Base-by-base conservation (phyloP, 2,329 filamentous ascomycete genomes). In the Ophiostoma sp. region DNA sequence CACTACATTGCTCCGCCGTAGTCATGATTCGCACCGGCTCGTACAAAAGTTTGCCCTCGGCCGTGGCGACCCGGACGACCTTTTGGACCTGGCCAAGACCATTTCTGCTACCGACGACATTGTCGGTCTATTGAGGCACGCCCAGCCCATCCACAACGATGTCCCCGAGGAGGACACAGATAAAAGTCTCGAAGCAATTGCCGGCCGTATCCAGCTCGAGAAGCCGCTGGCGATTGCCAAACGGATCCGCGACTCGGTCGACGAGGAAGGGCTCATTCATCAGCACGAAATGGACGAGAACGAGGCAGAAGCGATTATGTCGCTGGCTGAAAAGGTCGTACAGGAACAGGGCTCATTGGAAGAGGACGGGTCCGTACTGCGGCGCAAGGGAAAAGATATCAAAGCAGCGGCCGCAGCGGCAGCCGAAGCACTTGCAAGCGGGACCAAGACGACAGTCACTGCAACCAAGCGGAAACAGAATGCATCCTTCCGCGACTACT, bases 31-130 rank as follows among this genome's bases (percentile, higher is more conserved):
- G 1, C 92, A 97, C 78, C 92, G 96, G 1, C 85, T 99, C 2
- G 90, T 97, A 1, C 96, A 98, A 79, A 98, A 96, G 80, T 98
- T 99, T 80, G 93, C 95, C 0, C 88, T 98, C 9, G 95, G 95
- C 12, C 89, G 93, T 75, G 96, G 95, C n/a, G 93, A 97, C 78
- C 88, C 95, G 0, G 95, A 98, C 79, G 96, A 98, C 81, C 87
- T 99, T 50, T 85, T 98, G 59, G 92, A 90, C 69, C 85, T 99
- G 17, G 93, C 93, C 0, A 91, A 88, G 77, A 97, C 96, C 0
- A 93, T 98, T 74, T 82, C 88, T 70, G 90, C 92, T 6, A 94
- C 93, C 4, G 86, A 89, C 72, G 87, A 91, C 22, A 90, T 97
- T 61, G 84, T 88, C 1, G 78, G 80, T 36, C 81, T 89, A 36